These are phyloP conservation scores for Citrus unshiu DNA, from an alignment of 345 rosid species.

Conservation along the genomic window DNA sequence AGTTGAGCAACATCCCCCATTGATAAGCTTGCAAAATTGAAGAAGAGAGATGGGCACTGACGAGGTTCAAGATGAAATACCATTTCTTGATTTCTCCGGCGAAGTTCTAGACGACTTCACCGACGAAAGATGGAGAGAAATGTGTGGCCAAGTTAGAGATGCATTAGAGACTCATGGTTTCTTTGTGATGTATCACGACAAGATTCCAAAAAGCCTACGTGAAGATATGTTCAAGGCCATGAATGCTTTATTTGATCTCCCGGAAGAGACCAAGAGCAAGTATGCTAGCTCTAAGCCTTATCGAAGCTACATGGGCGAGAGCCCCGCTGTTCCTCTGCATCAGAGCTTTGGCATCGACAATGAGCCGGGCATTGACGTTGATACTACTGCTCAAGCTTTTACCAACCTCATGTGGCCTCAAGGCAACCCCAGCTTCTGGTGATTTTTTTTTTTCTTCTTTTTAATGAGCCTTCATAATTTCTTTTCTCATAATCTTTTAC, in stretches of 20 bases:
- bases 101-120: background rate
- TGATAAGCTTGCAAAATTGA: background rate
- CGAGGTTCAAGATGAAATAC: slow-evolving; percentile 18
- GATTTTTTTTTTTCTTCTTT: background rate
- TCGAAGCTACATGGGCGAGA: slow-evolving; percentile 29
- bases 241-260: slow-evolving; percentile 37
- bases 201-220: slow-evolving; percentile 5
- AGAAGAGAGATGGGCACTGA: background rate
- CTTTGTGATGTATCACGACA: slow-evolving; percentile 23
- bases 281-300: slow-evolving; percentile 33
- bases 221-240: slow-evolving; percentile 22
- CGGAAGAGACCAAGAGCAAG: slow-evolving; percentile 35
- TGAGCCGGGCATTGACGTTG: slow-evolving; percentile 8
- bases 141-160: slow-evolving; percentile 32
- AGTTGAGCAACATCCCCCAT: background rate
- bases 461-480: background rate
- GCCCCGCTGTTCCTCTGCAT: slow-evolving; percentile 25
- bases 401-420: slow-evolving; percentile 47
- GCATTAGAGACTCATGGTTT: slow-evolving; percentile 40
- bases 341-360: slow-evolving; percentile 43
- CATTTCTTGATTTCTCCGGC: slow-evolving; percentile 21
- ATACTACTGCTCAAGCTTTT: slow-evolving; percentile 19
- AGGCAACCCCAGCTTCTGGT: slow-evolving; percentile 43
- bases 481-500: background rate
- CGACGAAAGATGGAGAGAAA: slow-evolving; percentile 12